A percentile compares a stretch with the other conserved stretches of the same genome.
Evolutionary conservation across 2,329 filamentous ascomycete species (phyloP).

Genomic region (Moelleriella libera): DNA sequence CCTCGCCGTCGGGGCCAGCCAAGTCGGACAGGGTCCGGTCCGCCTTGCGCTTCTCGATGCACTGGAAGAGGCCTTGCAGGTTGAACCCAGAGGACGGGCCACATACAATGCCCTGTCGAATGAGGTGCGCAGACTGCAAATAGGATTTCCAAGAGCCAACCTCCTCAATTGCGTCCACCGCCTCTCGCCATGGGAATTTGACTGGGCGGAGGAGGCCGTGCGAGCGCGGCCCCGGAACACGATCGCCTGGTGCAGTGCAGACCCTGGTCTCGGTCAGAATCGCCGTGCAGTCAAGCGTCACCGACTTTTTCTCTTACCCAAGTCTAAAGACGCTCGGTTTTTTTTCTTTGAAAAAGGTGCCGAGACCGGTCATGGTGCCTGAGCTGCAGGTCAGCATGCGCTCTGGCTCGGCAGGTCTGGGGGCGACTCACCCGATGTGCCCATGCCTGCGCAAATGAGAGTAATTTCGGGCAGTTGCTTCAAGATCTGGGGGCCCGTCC

Average conservation of each 20-base stretch:
- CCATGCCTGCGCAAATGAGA: slow-evolving; percentile 40
- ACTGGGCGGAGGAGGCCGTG: slow-evolving; percentile 32
- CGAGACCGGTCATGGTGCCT: slow-evolving; percentile 33
- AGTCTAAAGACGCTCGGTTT: slow-evolving; percentile 32
- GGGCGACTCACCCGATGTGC: slow-evolving; percentile 22
- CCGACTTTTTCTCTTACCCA: slow-evolving; percentile 9
- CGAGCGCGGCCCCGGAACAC: slow-evolving; percentile 43
- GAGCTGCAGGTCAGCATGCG: slow-evolving; percentile 7
- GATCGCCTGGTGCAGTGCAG: slow-evolving; percentile 40
- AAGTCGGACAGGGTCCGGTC: slow-evolving; percentile 28
- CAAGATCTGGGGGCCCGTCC: slow-evolving; percentile 45
- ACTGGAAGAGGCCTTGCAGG: slow-evolving; percentile 34
- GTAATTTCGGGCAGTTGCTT: slow-evolving; percentile 41
- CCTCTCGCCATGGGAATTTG: slow-evolving; percentile 42
- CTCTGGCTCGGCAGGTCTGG: not conserved
- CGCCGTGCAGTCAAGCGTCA: not conserved
- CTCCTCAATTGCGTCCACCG: slow-evolving; percentile 41
- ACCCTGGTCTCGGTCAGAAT: slow-evolving; percentile 21
- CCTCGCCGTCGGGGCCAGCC: slow-evolving; percentile 26
- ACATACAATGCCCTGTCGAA: slow-evolving; percentile 41
- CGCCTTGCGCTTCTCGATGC: slow-evolving; percentile 31
- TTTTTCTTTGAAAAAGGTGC: slow-evolving; percentile 32
- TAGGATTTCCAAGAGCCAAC: slow-evolving; percentile 41
- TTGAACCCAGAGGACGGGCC: slow-evolving; percentile 49
- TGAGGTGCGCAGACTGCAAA: slow-evolving; percentile 35